phyloP scores from a whole-genome alignment of 2,329 filamentous ascomycete species.

The Fusarium papillatum region DNA sequence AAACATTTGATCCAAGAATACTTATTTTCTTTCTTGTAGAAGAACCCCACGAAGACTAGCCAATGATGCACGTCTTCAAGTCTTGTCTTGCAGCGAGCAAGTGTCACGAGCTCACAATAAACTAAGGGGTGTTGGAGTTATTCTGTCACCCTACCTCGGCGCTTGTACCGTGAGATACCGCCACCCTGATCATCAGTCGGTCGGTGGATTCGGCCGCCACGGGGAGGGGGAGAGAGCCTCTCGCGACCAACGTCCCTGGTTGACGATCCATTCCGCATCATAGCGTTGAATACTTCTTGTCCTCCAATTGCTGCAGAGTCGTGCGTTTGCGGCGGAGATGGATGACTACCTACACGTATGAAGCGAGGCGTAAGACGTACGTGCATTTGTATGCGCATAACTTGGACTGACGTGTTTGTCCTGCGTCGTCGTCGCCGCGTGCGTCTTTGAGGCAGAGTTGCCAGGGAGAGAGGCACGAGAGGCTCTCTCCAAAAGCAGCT shows the following conservation, averaged over 20 bases:
- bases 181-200: conserved; percentile 35
- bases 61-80: conserved; percentile 28
- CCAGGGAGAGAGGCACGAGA: neutral
- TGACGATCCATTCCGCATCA: conserved; percentile 34
- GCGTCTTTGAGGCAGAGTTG: neutral
- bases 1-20: conserved; percentile 7
- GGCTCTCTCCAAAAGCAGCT: neutral
- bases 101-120: conserved; percentile 10
- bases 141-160: conserved; percentile 10
- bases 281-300: conserved; percentile 1
- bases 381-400: neutral
- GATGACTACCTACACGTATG: neutral
- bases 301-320: conserved; percentile 8
- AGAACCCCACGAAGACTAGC: conserved; percentile 20
- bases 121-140: conserved; percentile 1
- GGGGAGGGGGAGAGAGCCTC: conserved; percentile 5
- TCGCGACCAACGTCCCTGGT: conserved; percentile 26
- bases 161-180: conserved; percentile 20
- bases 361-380: neutral
- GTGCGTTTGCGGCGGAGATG: conserved; percentile 2
- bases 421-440: neutral
- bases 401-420: conserved; percentile 6
- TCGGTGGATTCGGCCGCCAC: conserved; percentile 28
- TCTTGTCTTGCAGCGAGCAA: neutral
- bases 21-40: neutral